phyloP scores from a whole-genome alignment of 2,329 filamentous ascomycete species.

The Colletotrichum sp. region DNA sequence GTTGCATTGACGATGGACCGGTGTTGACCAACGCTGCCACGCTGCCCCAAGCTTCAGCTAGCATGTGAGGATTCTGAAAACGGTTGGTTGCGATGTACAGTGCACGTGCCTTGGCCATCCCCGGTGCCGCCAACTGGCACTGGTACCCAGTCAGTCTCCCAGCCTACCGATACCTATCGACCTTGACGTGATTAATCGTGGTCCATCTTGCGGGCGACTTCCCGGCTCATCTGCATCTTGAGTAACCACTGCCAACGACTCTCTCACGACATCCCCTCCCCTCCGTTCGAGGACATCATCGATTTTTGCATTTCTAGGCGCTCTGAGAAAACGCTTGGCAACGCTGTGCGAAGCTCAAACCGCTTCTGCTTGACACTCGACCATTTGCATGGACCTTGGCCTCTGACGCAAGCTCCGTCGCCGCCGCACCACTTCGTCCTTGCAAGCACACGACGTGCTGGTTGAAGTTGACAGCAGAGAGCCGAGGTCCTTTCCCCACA shows the following conservation, averaged over 20 bases:
- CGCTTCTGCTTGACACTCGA: slow-evolving; percentile 5
- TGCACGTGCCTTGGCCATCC: slow-evolving; percentile 15
- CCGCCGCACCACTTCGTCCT: slow-evolving; percentile 2
- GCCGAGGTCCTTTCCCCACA: not conserved
- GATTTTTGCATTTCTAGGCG: not conserved
- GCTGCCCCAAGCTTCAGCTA: not conserved
- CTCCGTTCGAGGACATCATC: not conserved
- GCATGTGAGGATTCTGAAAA: slow-evolving; percentile 21
- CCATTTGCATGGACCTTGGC: slow-evolving; percentile 15
- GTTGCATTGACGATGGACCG: not conserved
- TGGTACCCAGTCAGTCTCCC: not conserved
- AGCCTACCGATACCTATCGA: not conserved
- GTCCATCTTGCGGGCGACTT: not conserved
- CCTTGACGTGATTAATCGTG: slow-evolving; percentile 2
- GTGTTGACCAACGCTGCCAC: not conserved
- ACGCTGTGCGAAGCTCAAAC: not conserved
- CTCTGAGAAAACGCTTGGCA: not conserved
- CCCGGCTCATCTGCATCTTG: not conserved
- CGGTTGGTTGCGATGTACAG: not conserved
- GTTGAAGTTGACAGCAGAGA: slow-evolving; percentile 5
- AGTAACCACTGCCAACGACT: not conserved
- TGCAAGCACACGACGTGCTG: slow-evolving; percentile 9
- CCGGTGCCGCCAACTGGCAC: slow-evolving; percentile 6
- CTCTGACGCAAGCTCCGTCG: slow-evolving; percentile 18
- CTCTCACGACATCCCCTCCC: not conserved